Evolutionary conservation across 2,329 filamentous ascomycete genomes (phyloP), one percentile per base, ranked within the genome.

Genomic region (Huntiella decipiens): DNA sequence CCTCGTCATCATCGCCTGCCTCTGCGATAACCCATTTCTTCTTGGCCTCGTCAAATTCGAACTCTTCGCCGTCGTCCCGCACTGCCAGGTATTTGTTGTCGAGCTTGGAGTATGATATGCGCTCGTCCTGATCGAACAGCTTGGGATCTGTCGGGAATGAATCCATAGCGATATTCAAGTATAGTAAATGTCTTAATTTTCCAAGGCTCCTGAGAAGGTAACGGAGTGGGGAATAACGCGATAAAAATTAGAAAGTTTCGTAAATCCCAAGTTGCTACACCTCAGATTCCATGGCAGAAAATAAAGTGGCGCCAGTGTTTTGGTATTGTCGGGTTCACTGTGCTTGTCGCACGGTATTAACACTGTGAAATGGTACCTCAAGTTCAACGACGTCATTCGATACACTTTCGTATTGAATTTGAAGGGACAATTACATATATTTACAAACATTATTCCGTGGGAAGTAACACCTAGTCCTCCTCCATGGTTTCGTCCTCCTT

Each of bases 41-140:
- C 53, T 77, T 63, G 43, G 67, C 69, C 43, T 71, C 63, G 60
- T 92, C 78, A 64, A 80, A 95, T 59, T 87, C 82, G 64, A 79
- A 93, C 60, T 94, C 87, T 51, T 76, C 73, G 44, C 84, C 85
- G 57, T 91, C 78, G 41, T 86, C 82, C 48, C 83, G 80, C 51
- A 93, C 86, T 5, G 91, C 75, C 45, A 91, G 74, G 64, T 79
- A 88, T 58, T 85, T 88, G 56, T 76, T 70, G 61, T 88, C 80
- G 51, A 84, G 68, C 58, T 74, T 82, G n/a, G 83, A 88, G 64
- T 80, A 93, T 4, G 84, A 88, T 56, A 94, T 82, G 54, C 87
- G 81, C 22, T 82, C 73, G 58, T 94, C 86, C 49, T 65, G 65
- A 55, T 80, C 77, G 58, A 93, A 92, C 41, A 81, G 71, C 47